A percentile compares a stretch with the other conserved stretches of the same genome.
Conservation (phyloP, 1,139 yeast genomes). For the Citeromyces hawaiiensis region DNA sequence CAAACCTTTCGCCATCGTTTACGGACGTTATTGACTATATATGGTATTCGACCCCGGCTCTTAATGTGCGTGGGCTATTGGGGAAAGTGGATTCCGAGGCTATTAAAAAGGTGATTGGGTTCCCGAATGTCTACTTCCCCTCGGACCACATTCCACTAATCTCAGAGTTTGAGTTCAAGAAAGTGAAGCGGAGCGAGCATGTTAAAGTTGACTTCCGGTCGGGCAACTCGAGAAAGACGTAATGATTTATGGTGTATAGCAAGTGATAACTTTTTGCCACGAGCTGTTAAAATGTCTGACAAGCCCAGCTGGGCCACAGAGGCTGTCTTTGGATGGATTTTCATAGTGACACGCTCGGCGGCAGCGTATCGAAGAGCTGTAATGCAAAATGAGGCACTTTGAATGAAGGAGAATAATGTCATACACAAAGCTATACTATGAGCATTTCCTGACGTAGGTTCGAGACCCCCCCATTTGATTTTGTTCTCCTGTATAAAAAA, state of each 20-base stretch:
- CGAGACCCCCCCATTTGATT: too few species aligned
- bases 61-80: constrained; percentile 74
- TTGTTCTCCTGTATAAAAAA: too few species aligned
- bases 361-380: too few species aligned
- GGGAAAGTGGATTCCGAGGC: constrained; percentile 79
- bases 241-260: not conserved
- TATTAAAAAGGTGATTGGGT: constrained; percentile 66
- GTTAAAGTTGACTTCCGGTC: constrained; percentile 39
- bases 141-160: constrained; percentile 88
- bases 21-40: constrained; percentile 91
- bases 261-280: too few species aligned
- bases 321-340: too few species aligned
- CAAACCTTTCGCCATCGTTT: constrained; percentile 88
- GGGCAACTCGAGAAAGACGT: constrained; percentile 29
- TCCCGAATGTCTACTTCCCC: constrained; percentile 90
- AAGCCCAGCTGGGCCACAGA: too few species aligned
- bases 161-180: constrained; percentile 63
- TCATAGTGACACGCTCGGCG: too few species aligned
- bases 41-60: constrained; percentile 75
- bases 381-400: too few species aligned
- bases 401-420: too few species aligned
- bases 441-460: too few species aligned
- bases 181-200: constrained; percentile 26
- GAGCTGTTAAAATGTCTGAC: too few species aligned
- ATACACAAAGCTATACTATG: too few species aligned